These are phyloP conservation scores for Pichia terricola DNA, from an alignment of 1,139 yeast genomes.

Conservation along the genomic window DNA sequence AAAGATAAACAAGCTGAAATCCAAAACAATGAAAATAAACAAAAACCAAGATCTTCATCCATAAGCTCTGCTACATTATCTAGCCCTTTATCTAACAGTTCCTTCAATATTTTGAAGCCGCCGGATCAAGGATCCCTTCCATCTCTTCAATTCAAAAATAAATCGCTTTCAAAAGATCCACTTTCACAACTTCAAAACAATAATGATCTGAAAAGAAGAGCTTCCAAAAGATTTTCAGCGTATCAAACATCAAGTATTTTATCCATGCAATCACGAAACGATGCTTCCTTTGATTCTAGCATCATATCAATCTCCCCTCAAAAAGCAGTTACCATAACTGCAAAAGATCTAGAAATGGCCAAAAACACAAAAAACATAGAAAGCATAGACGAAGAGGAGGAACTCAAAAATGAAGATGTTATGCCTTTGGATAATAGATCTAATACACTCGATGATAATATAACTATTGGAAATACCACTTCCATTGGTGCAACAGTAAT, in stretches of 20 bases:
- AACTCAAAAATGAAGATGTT: not conserved
- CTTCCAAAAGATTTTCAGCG: conserved; percentile 86
- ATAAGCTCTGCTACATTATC: conserved; percentile 3
- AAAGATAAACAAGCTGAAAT: conserved; percentile 61
- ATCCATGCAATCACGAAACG: conserved; percentile 17
- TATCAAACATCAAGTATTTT: conserved; percentile 47
- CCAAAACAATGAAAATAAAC: conserved; percentile 1
- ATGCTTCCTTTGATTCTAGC: not conserved
- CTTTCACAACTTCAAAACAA: conserved; percentile 70
- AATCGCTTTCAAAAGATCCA: conserved; percentile 36
- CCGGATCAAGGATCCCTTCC: not conserved
- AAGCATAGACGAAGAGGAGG: not conserved
- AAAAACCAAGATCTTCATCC: conserved; percentile 1
- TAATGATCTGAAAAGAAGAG: conserved; percentile 77
- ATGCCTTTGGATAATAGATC: not conserved
- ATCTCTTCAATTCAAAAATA: not conserved
- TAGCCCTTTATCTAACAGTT: conserved; percentile 1
- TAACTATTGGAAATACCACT: not conserved
- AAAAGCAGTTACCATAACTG: conserved; percentile 3
- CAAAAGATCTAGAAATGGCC: conserved; percentile 11
- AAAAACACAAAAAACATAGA: conserved; percentile 2
- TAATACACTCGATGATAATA: not conserved
- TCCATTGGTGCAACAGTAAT: not conserved
- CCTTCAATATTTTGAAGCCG: not conserved
- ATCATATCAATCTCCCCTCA: conserved; percentile 13